These are phyloP conservation scores for Vitis labrusca DNA, from an alignment of 164 flowering plant species.

Conservation along the genomic window DNA sequence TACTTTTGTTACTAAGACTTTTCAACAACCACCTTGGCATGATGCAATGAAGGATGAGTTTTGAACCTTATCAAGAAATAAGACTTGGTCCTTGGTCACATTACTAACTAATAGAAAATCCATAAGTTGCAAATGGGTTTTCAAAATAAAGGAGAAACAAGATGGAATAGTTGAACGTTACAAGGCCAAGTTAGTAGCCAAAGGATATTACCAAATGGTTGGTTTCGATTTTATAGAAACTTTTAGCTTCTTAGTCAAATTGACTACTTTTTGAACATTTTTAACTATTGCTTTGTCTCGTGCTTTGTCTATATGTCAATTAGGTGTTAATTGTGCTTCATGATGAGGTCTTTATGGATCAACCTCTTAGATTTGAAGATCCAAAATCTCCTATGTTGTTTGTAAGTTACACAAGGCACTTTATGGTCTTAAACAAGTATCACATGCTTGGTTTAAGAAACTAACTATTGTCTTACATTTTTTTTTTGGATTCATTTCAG, in stretches of 20 bases:
- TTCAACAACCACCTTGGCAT: background rate
- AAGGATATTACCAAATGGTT: constrained; percentile 2
- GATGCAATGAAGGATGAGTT: constrained; percentile 7
- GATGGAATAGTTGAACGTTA: constrained; percentile 1
- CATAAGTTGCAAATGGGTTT: constrained; percentile 8
- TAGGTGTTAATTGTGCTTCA: background rate
- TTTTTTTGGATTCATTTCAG: too few relatives aligned
- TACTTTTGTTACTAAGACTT: too few relatives aligned
- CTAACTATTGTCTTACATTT: too few relatives aligned
- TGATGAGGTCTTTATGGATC: background rate
- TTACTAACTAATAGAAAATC: background rate
- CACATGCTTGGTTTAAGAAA: too few relatives aligned
- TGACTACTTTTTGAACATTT: background rate
- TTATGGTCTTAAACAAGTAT: too few relatives aligned
- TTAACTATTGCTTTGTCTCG: background rate
- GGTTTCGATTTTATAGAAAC: constrained; percentile 6
- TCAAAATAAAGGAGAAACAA: constrained; percentile 1
- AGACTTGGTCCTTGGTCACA: constrained; percentile 1
- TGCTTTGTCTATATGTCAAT: background rate
- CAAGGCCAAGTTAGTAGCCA: constrained; percentile 6
- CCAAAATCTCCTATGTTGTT: too few relatives aligned
- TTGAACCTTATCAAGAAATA: background rate
- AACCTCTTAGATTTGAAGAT: too few relatives aligned
- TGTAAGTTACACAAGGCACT: too few relatives aligned
- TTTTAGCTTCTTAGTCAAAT: background rate